phyloP scores from a whole-genome alignment of 192 early-diverging fungal species.

The Chytriomyces sp. region DNA sequence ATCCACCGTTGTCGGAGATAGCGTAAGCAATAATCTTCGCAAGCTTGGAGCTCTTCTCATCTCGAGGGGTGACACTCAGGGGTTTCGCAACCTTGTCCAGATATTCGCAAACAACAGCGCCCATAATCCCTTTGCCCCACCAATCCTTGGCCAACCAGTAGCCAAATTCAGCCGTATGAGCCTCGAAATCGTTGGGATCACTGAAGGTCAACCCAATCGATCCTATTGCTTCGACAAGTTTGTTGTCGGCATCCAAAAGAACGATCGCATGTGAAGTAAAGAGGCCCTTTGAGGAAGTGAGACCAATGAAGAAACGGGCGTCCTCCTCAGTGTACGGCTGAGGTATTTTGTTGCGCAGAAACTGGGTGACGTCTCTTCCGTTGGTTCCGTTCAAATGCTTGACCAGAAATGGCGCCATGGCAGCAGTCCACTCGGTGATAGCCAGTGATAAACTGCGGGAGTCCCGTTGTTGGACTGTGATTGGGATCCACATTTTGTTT shows the following conservation, averaged over 20 bases:
- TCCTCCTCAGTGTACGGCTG: slow-evolving; percentile 9
- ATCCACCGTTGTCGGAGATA: background rate
- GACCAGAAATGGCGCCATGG: slow-evolving; percentile 1
- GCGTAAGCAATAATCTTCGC: background rate
- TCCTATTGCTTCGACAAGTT: slow-evolving; percentile 9
- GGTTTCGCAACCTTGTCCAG: background rate
- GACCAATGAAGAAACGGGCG: slow-evolving; percentile 1
- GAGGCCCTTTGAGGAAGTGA: background rate
- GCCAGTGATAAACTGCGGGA: background rate
- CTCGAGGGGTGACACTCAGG: background rate
- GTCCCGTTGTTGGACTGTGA: background rate
- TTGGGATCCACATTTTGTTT: slow-evolving; percentile 11
- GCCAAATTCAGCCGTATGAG: slow-evolving; percentile 18
- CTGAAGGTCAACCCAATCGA: slow-evolving; percentile 22
- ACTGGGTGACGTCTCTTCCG: slow-evolving; percentile 11
- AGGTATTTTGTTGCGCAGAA: slow-evolving; percentile 19
- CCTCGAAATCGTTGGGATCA: slow-evolving; percentile 23
- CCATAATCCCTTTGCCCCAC: slow-evolving; percentile 15
- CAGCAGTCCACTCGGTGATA: slow-evolving; percentile 5
- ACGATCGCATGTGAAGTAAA: slow-evolving; percentile 29
- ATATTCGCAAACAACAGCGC: background rate
- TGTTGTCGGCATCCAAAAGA: background rate
- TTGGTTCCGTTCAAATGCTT: slow-evolving; percentile 13
- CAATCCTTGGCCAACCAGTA: slow-evolving; percentile 21
- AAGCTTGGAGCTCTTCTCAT: background rate